These are phyloP conservation scores for Colletotrichum salicis DNA, from an alignment of 2,329 filamentous ascomycete genomes.

Conservation along the genomic window DNA sequence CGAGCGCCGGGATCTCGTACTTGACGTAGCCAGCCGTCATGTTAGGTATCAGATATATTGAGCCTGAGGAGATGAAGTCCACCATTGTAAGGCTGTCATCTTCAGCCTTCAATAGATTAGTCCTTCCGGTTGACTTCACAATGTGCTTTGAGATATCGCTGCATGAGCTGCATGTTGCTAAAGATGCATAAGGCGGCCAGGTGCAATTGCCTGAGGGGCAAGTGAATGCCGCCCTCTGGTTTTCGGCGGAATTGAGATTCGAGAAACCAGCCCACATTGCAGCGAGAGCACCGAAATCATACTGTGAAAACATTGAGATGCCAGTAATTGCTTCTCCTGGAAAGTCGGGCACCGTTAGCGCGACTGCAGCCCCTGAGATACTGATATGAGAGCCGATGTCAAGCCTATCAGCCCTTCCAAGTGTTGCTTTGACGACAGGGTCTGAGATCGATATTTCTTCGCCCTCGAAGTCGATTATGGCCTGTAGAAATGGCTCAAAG, in stretches of 20 bases:
- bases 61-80: background rate
- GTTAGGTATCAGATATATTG: background rate
- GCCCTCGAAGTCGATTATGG: too few relatives aligned
- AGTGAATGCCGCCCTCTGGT: background rate
- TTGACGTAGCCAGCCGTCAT: background rate
- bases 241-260: background rate
- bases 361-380: too few relatives aligned
- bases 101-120: background rate
- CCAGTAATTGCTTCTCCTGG: too few relatives aligned
- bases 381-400: too few relatives aligned
- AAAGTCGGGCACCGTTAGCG: too few relatives aligned
- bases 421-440: too few relatives aligned
- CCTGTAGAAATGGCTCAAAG: too few relatives aligned
- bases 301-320: too few relatives aligned
- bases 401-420: too few relatives aligned
- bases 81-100: background rate
- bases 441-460: too few relatives aligned
- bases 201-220: background rate
- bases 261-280: background rate
- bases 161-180: background rate
- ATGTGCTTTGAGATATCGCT: background rate
- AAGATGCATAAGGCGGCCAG: background rate
- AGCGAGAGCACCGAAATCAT: background rate
- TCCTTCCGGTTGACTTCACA: background rate
- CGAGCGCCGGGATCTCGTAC: background rate